A percentile compares a stretch with the other conserved stretches of the same genome.
These are phyloP conservation scores for Candida mesenterica DNA, from an alignment of 1,139 yeast species.

Conservation along the genomic window DNA sequence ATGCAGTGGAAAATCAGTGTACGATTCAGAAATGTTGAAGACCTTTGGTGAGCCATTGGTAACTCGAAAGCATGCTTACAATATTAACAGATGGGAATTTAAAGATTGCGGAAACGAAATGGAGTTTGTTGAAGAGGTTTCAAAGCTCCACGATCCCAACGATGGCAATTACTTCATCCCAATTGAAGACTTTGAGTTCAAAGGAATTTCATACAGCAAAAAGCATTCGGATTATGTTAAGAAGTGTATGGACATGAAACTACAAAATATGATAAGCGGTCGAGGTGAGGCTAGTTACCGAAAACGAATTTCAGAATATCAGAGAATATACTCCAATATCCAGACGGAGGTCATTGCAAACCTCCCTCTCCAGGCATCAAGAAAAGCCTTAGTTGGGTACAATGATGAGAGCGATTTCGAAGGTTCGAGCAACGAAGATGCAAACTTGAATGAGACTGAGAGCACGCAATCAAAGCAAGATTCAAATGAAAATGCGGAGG, in stretches of 20 bases:
- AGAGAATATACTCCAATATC: slow-evolving; percentile 14
- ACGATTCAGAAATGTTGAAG: slow-evolving; percentile 27
- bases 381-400: slow-evolving; percentile 5
- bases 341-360: background rate
- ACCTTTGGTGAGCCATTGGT: slow-evolving; percentile 23
- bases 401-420: slow-evolving; percentile 10
- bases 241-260: slow-evolving; percentile 18
- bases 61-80: slow-evolving; percentile 19
- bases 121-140: slow-evolving; percentile 15
- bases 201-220: slow-evolving; percentile 13
- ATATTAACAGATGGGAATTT: slow-evolving; percentile 37
- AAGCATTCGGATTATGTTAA: slow-evolving; percentile 8
- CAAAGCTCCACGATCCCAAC: slow-evolving; percentile 1
- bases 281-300: slow-evolving; percentile 23
- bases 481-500: background rate
- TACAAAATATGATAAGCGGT: slow-evolving; percentile 27
- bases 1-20: slow-evolving; percentile 28
- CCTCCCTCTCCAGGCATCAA: background rate
- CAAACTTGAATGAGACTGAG: background rate
- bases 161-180: background rate
- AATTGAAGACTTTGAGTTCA: slow-evolving; percentile 10
- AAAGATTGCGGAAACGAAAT: slow-evolving; percentile 31
- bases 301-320: slow-evolving; percentile 22
- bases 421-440: slow-evolving; percentile 2
- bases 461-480: background rate